Evolutionary conservation across 257 asterid genomes (phyloP), one percentile per base, ranked within the genome.

Genomic region (Solanum chaucha): DNA sequence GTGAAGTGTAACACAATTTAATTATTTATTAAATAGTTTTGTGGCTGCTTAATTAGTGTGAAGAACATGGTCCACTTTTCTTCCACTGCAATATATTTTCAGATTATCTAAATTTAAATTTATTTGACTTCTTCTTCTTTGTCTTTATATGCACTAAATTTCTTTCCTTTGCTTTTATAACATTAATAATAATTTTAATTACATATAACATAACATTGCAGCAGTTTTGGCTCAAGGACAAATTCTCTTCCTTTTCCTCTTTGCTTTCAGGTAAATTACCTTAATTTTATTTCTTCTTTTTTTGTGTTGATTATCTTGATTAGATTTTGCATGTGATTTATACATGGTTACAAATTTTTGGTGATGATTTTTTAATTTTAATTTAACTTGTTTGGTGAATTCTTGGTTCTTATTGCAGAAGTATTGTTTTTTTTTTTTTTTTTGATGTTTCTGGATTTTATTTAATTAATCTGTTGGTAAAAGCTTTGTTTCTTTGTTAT

Each of bases 61-160:
- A 84, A 73, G 86, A 85, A 87, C 93, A 89, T 93, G 93, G 59
- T 92, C 92, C 95, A 90, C 94, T 93, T 94, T 93, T 89, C 94
- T 90, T 93, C 91, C 86, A 86, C 88, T 91, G 17, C 92, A 90
- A 35, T 84, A 10, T 24, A 17, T 82, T 72, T 26, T 67, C 15
- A 41, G 59, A 35, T 61, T 44, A 32, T 13, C 64, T 17, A 70
- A 51, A 72, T 70, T 38, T 19, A 28, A 67, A 36, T n/a, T 24
- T 71, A 30, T 58, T 30, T 85, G 59, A 67, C 82, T 68, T 68
- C 81, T 85, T 41, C 46, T 68, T 48, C 84, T 40, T 15, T 44
- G 85, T 80, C 85, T 80, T 48, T 80, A 80, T 48, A 80, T 80
- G 59, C 84, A 78, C 64, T 24, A 78, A 78, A 78, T 13, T 41